Conservation (phyloP, 2,329 filamentous ascomycete species). For the Mycosphaerelloides madeirae region DNA sequence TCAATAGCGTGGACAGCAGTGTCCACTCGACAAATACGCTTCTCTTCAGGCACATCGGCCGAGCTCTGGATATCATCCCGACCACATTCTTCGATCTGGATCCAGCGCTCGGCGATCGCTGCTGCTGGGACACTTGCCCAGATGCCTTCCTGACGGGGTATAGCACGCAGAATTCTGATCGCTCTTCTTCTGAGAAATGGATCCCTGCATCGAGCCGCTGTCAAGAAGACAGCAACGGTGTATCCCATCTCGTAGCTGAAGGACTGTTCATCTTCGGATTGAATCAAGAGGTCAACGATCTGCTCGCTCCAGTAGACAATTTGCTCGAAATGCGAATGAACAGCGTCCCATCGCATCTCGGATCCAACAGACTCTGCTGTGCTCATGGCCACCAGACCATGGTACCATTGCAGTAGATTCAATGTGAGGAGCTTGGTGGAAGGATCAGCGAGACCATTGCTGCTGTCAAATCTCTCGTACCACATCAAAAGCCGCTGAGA, state of each 20-base stretch:
- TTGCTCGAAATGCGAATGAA: conserved; percentile 3
- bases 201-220: conserved; percentile 15
- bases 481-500: conserved; percentile 3
- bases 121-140: conserved; percentile 18
- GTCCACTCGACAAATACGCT: not conserved
- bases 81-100: conserved; percentile 17
- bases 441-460: not conserved
- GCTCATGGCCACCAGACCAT: not conserved
- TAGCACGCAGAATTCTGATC: conserved; percentile 8
- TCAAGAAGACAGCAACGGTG: conserved; percentile 9
- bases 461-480: conserved; percentile 10
- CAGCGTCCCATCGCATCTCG: conserved; percentile 5
- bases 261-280: not conserved
- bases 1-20: not conserved
- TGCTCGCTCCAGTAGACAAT: conserved; percentile 10
- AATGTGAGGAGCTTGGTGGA: conserved; percentile 4
- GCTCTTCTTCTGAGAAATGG: conserved; percentile 15
- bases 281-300: conserved; percentile 2
- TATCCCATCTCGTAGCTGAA: conserved; percentile 20
- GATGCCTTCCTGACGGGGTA: conserved; percentile 18
- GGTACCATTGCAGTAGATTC: conserved; percentile 3
- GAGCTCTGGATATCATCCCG: not conserved
- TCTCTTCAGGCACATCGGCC: not conserved
- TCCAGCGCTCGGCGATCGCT: conserved; percentile 14
- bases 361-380: not conserved